Evolutionary conservation across 306 rosid genomes (phyloP), one percentile per base, ranked within the genome.

Genomic region (Cucumis cinereus): DNA sequence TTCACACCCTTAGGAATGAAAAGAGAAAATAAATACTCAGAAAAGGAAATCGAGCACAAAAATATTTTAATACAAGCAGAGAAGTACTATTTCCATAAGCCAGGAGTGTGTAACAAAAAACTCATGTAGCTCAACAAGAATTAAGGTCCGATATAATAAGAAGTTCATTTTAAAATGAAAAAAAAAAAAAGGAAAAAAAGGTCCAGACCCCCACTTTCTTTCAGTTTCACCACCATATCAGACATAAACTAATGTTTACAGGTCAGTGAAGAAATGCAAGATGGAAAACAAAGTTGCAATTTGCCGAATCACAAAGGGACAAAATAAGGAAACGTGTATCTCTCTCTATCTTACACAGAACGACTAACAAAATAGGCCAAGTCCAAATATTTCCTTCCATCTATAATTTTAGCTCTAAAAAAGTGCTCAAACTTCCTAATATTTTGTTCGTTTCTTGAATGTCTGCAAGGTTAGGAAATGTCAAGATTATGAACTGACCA

Each of bases 281-380:
- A 72, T 72, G 26, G 9, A 50, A 26, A 43, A 49, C 17, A 28
- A 23, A 9, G 43, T 10, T 26, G 59, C 38, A 38, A 43, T 26
- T 16, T 15, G 57, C 24, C 58, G 24, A 52, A 71, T 41, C 60
- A 49, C 24, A 72, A 72, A 72, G 60, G 24, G 59, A 72, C 76
- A 72, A 50, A 72, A 72, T 26, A 72, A 72, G 26, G 38, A 26
- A 72, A 47, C 73, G 73, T 41, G 75, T 49, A 47, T 45, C 53
- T 12, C 52, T 45, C 53, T 12, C 52, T n/a, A 66, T 66, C 73
- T 40, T 20, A 41, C 35, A 67, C 17, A 67, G 10, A 67, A 30
- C 59, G 43, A 50, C 43, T 2, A 72, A 16, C 33, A 17, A 72
- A 17, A 35, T 8, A 30, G 43, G 17, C 71, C 16, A 36, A 64